These are phyloP conservation scores for Solanum arcanum DNA, from an alignment of 257 asterid genomes.

Conservation along the genomic window DNA sequence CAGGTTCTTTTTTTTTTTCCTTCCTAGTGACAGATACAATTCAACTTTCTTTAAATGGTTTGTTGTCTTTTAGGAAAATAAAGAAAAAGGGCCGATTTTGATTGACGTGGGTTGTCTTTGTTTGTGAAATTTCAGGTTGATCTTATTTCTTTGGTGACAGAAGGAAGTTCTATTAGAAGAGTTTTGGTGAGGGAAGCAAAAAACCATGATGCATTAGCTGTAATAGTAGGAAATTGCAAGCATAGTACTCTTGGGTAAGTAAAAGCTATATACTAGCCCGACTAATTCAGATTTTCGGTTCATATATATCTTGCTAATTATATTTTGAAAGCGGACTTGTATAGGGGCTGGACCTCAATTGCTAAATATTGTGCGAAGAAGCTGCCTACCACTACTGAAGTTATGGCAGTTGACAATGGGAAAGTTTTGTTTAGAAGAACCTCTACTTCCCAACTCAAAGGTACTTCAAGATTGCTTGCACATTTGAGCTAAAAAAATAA, in stretches of 20 bases:
- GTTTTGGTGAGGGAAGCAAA: constrained; percentile 67
- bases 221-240: constrained; percentile 64
- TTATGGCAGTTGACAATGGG: constrained; percentile 69
- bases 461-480: constrained; percentile 11
- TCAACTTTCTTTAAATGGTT: not conserved
- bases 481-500: not conserved
- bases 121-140: constrained; percentile 42
- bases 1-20: constrained; percentile 33
- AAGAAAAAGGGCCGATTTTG: not conserved
- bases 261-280: not conserved
- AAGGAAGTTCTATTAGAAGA: constrained; percentile 70
- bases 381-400: constrained; percentile 52
- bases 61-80: not conserved
- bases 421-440: constrained; percentile 53
- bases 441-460: constrained; percentile 28
- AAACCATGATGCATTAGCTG: constrained; percentile 43
- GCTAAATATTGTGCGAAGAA: constrained; percentile 76
- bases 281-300: not conserved
- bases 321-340: constrained; percentile 10
- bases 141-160: constrained; percentile 37
- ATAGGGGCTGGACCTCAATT: constrained; percentile 62
- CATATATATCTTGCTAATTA: not conserved
- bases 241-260: constrained; percentile 52
- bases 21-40: not conserved
- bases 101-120: not conserved